Base-by-base conservation (phyloP, 108 stramenopile species). In the Mediolabrus comicus region DNA sequence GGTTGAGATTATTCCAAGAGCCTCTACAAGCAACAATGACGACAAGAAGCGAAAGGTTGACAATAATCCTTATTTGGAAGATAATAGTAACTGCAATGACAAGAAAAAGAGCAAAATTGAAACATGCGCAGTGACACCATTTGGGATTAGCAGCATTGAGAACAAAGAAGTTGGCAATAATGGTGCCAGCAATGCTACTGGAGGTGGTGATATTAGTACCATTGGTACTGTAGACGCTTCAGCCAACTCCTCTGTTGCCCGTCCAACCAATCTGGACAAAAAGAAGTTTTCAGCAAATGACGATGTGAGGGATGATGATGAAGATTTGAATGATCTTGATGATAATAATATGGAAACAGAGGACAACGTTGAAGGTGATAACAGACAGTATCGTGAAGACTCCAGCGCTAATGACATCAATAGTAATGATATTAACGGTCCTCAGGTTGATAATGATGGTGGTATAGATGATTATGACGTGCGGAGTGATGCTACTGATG, bases 1-100 rank as follows among this genome's bases (percentile, higher is more conserved):
- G 8, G 28, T 76, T 3, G 69, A 76, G 51, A 41, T 71, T 1
- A 36, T 63, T 41, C 38, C 63, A 24, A 58, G 16, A 3, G 16
- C 14, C 19, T n/a, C 3, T 16, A 14, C 39, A 54, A 36, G 11
- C 31, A 24, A 53, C 53, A 25, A 30, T 34, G 41, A 62, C 27
- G 41, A 62, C 27, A 22, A 19, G 41, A 26, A 53, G 19, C 51
- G 43, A 26, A 26, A 62, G 19, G 9, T 62, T 9, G 51, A 14
- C 4, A 51, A 17, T 11, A 52, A 53, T 52, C 56, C 16, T 14
- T 3, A 26, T 51, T 16, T 12, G 13, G 53, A 57, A 16, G 64
- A 65, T 13, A 16, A 19, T 54, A 51, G 25, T 2, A 25, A 11
- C 16, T 22, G 56, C 16, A 7, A 24, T 7, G 11, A 8, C 54